Evolutionary conservation across 345 rosid species (phyloP).

Genomic region (Xanthoceras sorbifolium): DNA sequence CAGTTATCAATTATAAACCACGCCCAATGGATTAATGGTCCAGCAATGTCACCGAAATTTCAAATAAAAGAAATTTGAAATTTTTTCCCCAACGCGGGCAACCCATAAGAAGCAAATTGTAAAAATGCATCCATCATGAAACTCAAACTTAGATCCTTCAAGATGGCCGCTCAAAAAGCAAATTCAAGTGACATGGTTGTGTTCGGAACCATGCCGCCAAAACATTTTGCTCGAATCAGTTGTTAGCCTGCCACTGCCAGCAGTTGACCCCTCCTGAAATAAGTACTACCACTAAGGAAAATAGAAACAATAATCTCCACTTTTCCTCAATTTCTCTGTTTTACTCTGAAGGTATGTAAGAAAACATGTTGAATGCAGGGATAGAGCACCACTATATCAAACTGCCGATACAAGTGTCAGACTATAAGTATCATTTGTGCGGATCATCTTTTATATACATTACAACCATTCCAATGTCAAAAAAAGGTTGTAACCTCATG

Average conservation of each 20-base stretch:
- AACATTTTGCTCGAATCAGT: not conserved
- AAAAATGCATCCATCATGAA: not conserved
- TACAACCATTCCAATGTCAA: not conserved
- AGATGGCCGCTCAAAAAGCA: slow-evolving; percentile 9
- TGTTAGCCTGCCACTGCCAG: not conserved
- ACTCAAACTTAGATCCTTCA: not conserved
- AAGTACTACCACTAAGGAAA: not conserved
- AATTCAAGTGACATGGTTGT: not conserved
- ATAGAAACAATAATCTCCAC: not conserved
- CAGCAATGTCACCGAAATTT: not conserved
- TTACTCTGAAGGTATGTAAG: not conserved
- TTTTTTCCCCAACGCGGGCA: not conserved
- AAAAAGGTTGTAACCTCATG: not conserved
- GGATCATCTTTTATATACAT: not conserved
- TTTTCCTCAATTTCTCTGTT: slow-evolving; percentile 13
- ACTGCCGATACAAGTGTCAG: not conserved
- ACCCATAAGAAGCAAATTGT: not conserved
- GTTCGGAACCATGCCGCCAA: not conserved
- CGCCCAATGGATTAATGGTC: not conserved
- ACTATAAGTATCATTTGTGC: not conserved
- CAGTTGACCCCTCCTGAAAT: not conserved
- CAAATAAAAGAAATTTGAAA: not conserved
- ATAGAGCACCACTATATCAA: not conserved
- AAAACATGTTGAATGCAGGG: not conserved
- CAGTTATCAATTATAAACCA: not conserved